Conservation (phyloP, 257 asterid species). For the Solanum habrochaites region DNA sequence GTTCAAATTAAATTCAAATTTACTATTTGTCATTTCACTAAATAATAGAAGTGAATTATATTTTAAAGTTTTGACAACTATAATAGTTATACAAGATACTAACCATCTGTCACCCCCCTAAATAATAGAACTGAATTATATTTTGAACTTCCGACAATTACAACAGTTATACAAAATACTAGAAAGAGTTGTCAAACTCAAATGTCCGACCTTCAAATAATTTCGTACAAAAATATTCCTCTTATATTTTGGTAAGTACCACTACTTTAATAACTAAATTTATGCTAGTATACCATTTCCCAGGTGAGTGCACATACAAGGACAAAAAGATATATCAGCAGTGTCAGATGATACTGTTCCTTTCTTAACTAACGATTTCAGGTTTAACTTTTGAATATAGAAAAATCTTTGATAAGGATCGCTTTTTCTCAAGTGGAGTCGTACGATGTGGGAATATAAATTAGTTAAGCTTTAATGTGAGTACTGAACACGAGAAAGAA, state of each 20-base stretch:
- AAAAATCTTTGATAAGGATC: too few species aligned
- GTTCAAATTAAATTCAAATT: background rate
- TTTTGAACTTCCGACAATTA: background rate
- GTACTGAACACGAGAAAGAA: background rate
- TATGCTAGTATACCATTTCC: background rate
- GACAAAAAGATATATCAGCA: background rate
- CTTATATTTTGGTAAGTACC: background rate
- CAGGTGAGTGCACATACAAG: background rate
- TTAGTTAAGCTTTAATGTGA: too few species aligned
- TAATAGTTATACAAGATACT: background rate
- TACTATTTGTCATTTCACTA: rapidly evolving
- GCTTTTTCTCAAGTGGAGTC: background rate
- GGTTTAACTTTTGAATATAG: too few species aligned
- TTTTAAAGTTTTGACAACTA: background rate
- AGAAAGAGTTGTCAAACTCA: background rate
- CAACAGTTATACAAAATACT: background rate
- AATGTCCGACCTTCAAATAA: background rate
- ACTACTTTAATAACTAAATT: background rate
- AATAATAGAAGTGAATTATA: background rate
- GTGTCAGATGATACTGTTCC: background rate
- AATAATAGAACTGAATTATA: background rate
- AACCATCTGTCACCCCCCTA: background rate
- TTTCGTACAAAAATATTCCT: background rate
- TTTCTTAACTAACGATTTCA: too few species aligned
- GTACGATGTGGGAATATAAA: background rate